A percentile compares a stretch with the other conserved stretches of the same genome.
These are phyloP conservation scores for Botrytis aclada DNA, from an alignment of 2,329 filamentous ascomycete species.

Conservation along the genomic window DNA sequence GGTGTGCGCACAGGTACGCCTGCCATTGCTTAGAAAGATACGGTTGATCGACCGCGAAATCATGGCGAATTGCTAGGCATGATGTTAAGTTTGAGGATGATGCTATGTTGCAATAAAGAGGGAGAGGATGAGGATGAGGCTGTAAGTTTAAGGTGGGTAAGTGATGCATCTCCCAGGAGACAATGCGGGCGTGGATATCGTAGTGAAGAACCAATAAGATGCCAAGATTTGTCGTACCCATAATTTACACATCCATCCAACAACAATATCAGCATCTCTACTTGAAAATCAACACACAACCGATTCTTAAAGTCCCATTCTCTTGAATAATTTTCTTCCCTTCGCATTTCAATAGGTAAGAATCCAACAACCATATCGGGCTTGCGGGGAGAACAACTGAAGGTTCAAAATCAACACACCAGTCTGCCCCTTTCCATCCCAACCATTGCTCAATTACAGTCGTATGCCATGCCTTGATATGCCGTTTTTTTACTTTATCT, in stretches of 20 bases:
- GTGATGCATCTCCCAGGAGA: background rate
- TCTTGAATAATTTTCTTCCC: background rate
- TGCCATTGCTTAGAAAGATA: constrained; percentile 14
- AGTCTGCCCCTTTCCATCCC: background rate
- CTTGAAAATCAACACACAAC: background rate
- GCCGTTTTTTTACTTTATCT: background rate
- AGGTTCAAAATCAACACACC: background rate
- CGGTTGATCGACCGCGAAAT: background rate
- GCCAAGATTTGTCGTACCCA: background rate
- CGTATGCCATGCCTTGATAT: background rate
- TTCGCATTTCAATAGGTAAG: background rate
- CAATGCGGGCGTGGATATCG: background rate
- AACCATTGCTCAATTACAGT: background rate
- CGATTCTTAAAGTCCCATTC: background rate
- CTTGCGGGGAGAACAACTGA: background rate
- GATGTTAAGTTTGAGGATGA: background rate
- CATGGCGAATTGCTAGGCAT: constrained; percentile 6
- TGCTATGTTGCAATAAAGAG: background rate
- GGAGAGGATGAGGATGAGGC: background rate
- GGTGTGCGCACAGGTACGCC: constrained; percentile 17
- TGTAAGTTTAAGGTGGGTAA: background rate
- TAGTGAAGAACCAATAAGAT: background rate
- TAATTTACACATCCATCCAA: background rate
- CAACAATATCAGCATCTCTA: background rate
- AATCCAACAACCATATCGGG: no score